Base-by-base conservation (phyloP, 768 basidiomycete species). In the Tylopilus sp. region DNA sequence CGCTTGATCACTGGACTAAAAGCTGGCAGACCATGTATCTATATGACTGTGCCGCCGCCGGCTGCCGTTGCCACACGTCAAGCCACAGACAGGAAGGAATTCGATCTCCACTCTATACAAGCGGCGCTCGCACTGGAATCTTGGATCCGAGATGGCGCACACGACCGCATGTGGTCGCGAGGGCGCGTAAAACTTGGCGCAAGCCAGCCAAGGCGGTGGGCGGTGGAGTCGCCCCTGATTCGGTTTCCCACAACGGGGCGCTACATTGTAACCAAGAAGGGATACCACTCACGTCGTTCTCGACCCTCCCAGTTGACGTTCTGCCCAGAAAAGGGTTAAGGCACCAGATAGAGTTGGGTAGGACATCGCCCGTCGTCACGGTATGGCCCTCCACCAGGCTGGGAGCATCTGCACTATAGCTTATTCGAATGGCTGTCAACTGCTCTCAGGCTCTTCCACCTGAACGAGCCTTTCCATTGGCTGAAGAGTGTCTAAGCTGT, bases 301-400 rank as follows among this genome's bases (percentile, higher is more conserved):
- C 10, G 24, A 26, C 26, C 29, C 19, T 17, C 31, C 40, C 40
- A 25, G 40, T n/a, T 7, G 45, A 29, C 21, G 10, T 10, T 22
- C 24, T 2, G 6, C 31, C 16, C 6, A 1, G 7, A 29, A 10
- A 7, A 5, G 31, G 11, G 17, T 13, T 8, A 37, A 47, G 45
- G 46, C 53, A 56, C 55, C 2, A 55, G 28, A 56, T 48, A 56
- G 41, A 56, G 55, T 56, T 56, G 45, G 33, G 17, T 4, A 30
- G 19, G 12, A n/a, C 38, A 36, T 34, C 6, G 38, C 40, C 33
- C 14, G 53, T 29, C 10, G 45, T 43, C 38, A 55, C 31, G 47
- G 47, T 11, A 25, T 12, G 41, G 25, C 1, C 36, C n/a, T 37
- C 19, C 3, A 37, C 19, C 21, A n/a, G 19, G n/a, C n/a, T n/a